Base-by-base conservation (phyloP, 106 monocot species). In the Phalaenopsis aphrodite region DNA sequence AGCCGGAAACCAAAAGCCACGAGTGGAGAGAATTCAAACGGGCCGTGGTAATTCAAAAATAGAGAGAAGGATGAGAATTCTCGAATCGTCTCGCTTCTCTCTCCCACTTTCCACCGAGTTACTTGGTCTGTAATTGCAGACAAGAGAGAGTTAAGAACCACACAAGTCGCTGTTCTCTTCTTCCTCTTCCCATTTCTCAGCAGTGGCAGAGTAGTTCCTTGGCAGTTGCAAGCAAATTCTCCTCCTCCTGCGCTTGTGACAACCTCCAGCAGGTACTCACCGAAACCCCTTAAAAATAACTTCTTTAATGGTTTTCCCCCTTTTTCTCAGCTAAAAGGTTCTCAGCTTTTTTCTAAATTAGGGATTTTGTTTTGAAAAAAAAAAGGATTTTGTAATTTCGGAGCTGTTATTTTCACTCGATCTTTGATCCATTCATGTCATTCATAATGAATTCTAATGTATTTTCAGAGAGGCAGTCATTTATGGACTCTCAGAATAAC, bases 401-500 rank as follows among this genome's bases (percentile, higher is more conserved):
- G 48, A 48, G 48, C 48, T 48, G 48, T 48, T 48, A 48, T 48
- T 48, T 8, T 48, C 9, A 1, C 48, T 48, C 48, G 48, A 48
- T 48, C 48, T 48, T 3, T 4, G 9, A 48, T 8, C 48, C 48
- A n/a, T 48, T 4, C 48, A 48, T 48, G 3, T 48, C 48, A 8
- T 48, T 48, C 10, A 48, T 9, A 58, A n/a, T 1, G 19, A 58
- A 36, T 17, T 73, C 43, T 80, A n/a, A 10, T 19, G 49, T 30
- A 30, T 30, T 30, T 80, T 72, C 81, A 81, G 81, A 52, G 56
- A 78, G 36, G 68, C 77, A 69, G 55, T 42, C 39, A 14, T 21
- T 41, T 17, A 52, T 78, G 55, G 46, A 68, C 48, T 71, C 41
- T 57, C 18, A 78, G 8, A 42, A 78, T 77, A 41, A 78, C 78